phyloP scores from a whole-genome alignment of 2,329 filamentous ascomycete species.

The Arachnomyces sp. region DNA sequence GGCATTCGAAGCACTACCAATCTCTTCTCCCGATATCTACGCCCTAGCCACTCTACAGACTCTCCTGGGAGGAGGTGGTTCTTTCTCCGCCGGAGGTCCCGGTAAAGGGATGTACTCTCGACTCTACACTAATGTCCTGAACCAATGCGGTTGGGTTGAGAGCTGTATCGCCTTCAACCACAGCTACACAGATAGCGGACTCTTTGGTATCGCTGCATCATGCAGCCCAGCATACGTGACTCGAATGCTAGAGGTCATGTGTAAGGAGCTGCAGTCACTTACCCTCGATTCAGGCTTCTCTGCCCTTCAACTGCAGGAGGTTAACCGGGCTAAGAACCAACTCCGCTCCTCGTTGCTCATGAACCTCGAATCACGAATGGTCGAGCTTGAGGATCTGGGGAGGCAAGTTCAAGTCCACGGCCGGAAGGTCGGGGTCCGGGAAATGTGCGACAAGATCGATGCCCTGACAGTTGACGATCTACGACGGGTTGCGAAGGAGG shows the following conservation, averaged over 20 bases:
- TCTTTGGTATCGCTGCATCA: slow-evolving; percentile 87
- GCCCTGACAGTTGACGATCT: slow-evolving; percentile 72
- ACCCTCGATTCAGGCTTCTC: slow-evolving; percentile 68
- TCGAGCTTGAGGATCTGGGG: slow-evolving; percentile 92
- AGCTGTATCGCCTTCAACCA: slow-evolving; percentile 95
- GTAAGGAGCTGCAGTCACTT: slow-evolving; percentile 73
- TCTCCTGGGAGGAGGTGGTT: slow-evolving; percentile 88
- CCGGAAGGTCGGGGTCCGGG: slow-evolving; percentile 77
- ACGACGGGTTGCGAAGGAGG: slow-evolving; percentile 66
- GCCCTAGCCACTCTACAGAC: slow-evolving; percentile 92
- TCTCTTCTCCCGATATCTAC: slow-evolving; percentile 88
- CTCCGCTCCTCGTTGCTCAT: slow-evolving; percentile 82
- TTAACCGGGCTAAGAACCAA: slow-evolving; percentile 93
- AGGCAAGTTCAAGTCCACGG: slow-evolving; percentile 96
- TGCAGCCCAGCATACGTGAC: slow-evolving; percentile 72
- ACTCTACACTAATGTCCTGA: slow-evolving; percentile 94
- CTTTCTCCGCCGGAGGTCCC: slow-evolving; percentile 91
- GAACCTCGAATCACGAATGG: slow-evolving; percentile 96
- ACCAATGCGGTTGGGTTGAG: slow-evolving; percentile 97
- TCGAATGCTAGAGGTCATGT: slow-evolving; percentile 91
- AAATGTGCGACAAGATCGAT: slow-evolving; percentile 89
- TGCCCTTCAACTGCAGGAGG: slow-evolving; percentile 66
- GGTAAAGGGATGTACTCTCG: slow-evolving; percentile 99
- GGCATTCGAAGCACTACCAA: slow-evolving; percentile 89
- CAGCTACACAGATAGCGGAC: slow-evolving; percentile 88